Evolutionary conservation across 2,329 filamentous ascomycete genomes (phyloP), one percentile per base, ranked within the genome.

Genomic region (Zymoseptoria pseudotritici): DNA sequence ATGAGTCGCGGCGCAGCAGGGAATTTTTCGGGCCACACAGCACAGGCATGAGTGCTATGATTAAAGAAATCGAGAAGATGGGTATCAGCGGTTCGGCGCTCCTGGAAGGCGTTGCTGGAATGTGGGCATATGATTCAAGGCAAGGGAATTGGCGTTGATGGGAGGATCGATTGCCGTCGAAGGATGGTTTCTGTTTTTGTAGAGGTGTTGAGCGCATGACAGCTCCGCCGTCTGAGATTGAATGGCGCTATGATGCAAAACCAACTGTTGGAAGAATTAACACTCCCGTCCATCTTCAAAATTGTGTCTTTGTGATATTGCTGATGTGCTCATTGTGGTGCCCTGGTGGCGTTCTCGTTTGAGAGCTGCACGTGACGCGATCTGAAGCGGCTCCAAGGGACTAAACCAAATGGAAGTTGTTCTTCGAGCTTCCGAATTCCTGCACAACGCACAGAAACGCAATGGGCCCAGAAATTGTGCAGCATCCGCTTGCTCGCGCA

Each of bases 401-500:
- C 8, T 2, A 2, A 46, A 46, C 36, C 11, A 46, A 46, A n/a
- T n/a, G n/a, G n/a, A n/a, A 17, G 11, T 29, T 29, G 26, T 29
- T 29, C 26, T 29, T 46, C 36, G 36, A 46, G 36, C 36, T 46
- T 46, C 36, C 4, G 36, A 17, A 6, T 46, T 46, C 13, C 36
- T 13, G 13, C 17, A 17, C 13, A 17, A 17, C 7, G 13, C 36
- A 24, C 11, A 53, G 8, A 24, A 24, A 24, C 22, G 22, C 52
- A 19, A 66, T 66, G 65, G 61, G 65, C n/a, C 63, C 60, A 2
- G 61, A 63, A 51, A 54, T 54, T 65, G 74, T 54, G 68, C 74
- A 67, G 53, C 70, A 71, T 46, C 73, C 76, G 60, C 80, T 95
- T 2, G 80, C 84, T 61, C 87, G 86, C 63, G 83, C 89, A 24